Evolutionary conservation across 2,329 filamentous ascomycete species (phyloP), one percentile per base, ranked within the genome.

Genomic region (Dactylellina drechsleri): DNA sequence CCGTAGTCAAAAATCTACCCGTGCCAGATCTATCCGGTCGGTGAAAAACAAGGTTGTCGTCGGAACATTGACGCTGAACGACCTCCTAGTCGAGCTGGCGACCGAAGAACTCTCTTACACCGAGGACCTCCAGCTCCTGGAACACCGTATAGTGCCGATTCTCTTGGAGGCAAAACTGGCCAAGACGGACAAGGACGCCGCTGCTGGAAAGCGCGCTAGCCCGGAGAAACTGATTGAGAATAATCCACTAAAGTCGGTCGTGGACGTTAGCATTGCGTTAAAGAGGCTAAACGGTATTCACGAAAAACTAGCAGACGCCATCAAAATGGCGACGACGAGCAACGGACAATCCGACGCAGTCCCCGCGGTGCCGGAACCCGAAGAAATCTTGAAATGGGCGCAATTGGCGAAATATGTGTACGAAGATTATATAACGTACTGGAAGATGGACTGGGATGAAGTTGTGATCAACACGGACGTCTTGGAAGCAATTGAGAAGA

Each of bases 111-210:
- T 87, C 52, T 91, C 95, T 78, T 99, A 98, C 80, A 90, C 91
- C 82, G 88, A 93, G 65, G 95, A 99, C 82, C 86, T 99, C 36
- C 92, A 93, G 80, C 97, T 95, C 0, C 83, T 99, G 36, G 93
- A 98, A 6, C 93, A 97, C 79, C 95, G 95, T 66, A 94, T 99
- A 20, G 92, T 99, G 66, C 95, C 95, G 0, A 94, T 98, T 1
- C 86, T 99, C 1, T 84, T 99, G 47, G 72, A 78, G 60, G 92
- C 90, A 8, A 92, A 93, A 77, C 91, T 96, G 7, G 86, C 97
- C 12, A 91, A 91, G 74, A 88, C 88, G 0, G 87, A 89, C 76
- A 71, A 78, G 65, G 78, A 79, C 40, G 76, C 79, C 16, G 70
- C 76, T 31, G 76, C 73, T 23, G 71, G 71, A 12, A 75, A 75